A percentile compares a stretch with the other conserved stretches of the same genome.
Conservation (phyloP, 2,329 filamentous ascomycete genomes). For the Neocatenulostroma microsporum region DNA sequence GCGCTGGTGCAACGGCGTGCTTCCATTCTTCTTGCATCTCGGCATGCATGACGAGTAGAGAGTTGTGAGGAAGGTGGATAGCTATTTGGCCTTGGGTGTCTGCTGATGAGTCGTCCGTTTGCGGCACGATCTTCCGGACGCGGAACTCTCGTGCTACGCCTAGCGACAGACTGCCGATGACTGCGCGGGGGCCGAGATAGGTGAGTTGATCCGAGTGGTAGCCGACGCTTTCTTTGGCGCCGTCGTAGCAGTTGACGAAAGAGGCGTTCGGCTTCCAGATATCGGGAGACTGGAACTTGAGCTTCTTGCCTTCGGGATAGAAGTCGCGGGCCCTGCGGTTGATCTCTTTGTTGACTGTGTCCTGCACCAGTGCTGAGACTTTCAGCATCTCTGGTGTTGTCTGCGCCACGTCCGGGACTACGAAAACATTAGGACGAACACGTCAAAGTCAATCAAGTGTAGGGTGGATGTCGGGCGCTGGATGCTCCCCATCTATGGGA, state of each 20-base stretch:
- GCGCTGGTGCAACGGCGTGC: conserved; percentile 69
- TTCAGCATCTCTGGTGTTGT: conserved; percentile 66
- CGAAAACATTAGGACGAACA: no score
- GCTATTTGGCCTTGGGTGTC: conserved; percentile 78
- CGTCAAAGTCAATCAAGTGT: no score
- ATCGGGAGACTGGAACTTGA: conserved; percentile 65
- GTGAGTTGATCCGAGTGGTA: conserved; percentile 91
- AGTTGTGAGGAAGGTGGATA: conserved; percentile 91
- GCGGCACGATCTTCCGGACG: conserved; percentile 65
- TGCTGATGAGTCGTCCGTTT: conserved; percentile 35
- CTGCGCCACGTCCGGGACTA: conserved; percentile 68
- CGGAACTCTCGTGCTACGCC: conserved; percentile 92
- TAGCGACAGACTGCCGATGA: conserved; percentile 84
- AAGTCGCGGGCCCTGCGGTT: conserved; percentile 57
- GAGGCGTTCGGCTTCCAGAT: conserved; percentile 81
- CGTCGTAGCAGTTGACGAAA: conserved; percentile 90
- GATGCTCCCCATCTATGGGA: no score
- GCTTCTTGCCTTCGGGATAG: conserved; percentile 63
- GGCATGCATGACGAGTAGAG: conserved; percentile 88
- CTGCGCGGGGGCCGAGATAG: conserved; percentile 77
- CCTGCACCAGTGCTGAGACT: conserved; percentile 62
- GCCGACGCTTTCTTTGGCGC: conserved; percentile 72
- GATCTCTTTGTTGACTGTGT: conserved; percentile 72
- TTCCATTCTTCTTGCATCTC: conserved; percentile 99
- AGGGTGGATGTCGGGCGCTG: no score